Conservation (phyloP, 495 filamentous ascomycete species). For the Daldinia concentrica region DNA sequence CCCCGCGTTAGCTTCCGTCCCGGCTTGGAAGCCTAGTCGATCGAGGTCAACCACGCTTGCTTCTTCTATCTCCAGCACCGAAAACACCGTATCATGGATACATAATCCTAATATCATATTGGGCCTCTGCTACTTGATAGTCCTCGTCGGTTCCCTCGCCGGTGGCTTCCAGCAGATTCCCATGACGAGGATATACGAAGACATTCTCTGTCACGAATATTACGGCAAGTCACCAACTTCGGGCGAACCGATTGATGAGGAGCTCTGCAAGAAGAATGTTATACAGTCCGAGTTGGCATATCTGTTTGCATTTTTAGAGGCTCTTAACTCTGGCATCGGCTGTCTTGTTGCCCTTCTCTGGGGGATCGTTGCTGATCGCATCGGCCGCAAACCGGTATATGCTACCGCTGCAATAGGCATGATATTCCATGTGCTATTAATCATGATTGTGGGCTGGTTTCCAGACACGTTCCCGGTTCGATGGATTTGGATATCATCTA, state of each 20-base stretch:
- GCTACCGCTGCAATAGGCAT: conserved; percentile 50
- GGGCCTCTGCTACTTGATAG: conserved; percentile 21
- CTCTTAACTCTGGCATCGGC: conserved; percentile 36
- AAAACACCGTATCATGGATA: conserved; percentile 5
- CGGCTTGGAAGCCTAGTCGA: conserved; percentile 29
- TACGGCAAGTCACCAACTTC: conserved; percentile 37
- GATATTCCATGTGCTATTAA: conserved; percentile 47
- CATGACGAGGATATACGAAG: conserved; percentile 51
- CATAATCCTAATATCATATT: conserved; percentile 20
- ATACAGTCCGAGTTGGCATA: conserved; percentile 50
- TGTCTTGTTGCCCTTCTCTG: conserved; percentile 42
- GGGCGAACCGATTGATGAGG: conserved; percentile 45
- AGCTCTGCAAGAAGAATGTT: conserved; percentile 46
- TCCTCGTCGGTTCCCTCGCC: conserved; percentile 31
- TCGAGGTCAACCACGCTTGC: conserved; percentile 26
- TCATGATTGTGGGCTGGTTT: conserved; percentile 53
- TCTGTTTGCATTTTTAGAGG: conserved; percentile 42
- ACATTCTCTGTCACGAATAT: conserved; percentile 51
- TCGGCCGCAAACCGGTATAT: conserved; percentile 57
- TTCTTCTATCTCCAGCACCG: conserved; percentile 16
- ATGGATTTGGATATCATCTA: conserved; percentile 62
- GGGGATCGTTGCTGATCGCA: conserved; percentile 46
- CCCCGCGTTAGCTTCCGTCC: not conserved
- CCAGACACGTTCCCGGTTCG: conserved; percentile 57
- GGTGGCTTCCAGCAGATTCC: conserved; percentile 41